phyloP scores from a whole-genome alignment of 2,329 filamentous ascomycete genomes.

The Pseudogymnoascus destructans region DNA sequence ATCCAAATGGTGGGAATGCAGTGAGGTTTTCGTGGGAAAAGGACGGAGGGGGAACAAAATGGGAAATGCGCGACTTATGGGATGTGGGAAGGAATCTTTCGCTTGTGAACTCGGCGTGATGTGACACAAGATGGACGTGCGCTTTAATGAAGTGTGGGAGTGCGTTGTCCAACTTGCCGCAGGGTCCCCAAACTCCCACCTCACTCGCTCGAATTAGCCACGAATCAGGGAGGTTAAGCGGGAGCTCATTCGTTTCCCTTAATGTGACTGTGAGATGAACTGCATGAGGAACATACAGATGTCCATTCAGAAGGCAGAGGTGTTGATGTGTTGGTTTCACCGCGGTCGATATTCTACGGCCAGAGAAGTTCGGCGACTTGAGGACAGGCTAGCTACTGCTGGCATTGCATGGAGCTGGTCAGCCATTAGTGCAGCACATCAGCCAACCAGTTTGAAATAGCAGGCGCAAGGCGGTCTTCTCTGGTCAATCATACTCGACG shows the following conservation, averaged over 20 bases:
- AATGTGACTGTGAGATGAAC: background rate
- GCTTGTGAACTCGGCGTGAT: background rate
- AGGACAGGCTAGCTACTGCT: constrained; percentile 6
- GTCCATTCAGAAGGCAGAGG: constrained; percentile 3
- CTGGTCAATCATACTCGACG: background rate
- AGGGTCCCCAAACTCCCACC: background rate
- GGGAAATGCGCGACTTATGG: constrained; percentile 9
- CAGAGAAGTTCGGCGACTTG: background rate
- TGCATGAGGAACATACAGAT: background rate
- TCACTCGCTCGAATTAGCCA: constrained; percentile 7
- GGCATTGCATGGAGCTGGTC: constrained; percentile 6
- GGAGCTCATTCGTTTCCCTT: constrained; percentile 2
- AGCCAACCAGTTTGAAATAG: constrained; percentile 3
- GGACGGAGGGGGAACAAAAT: background rate
- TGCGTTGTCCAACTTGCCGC: constrained; percentile 6
- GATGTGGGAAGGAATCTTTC: background rate
- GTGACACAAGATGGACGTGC: constrained; percentile 6
- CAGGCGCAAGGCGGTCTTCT: constrained; percentile 1
- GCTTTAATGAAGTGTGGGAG: constrained; percentile 5
- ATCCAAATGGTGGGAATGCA: background rate
- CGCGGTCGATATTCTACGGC: background rate
- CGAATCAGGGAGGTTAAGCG: background rate
- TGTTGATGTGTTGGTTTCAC: constrained; percentile 6
- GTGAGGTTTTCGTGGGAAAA: constrained; percentile 1
- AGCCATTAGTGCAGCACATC: background rate